Conservation (phyloP, 495 filamentous ascomycete species). For the Amphirosellinia nigrospora region DNA sequence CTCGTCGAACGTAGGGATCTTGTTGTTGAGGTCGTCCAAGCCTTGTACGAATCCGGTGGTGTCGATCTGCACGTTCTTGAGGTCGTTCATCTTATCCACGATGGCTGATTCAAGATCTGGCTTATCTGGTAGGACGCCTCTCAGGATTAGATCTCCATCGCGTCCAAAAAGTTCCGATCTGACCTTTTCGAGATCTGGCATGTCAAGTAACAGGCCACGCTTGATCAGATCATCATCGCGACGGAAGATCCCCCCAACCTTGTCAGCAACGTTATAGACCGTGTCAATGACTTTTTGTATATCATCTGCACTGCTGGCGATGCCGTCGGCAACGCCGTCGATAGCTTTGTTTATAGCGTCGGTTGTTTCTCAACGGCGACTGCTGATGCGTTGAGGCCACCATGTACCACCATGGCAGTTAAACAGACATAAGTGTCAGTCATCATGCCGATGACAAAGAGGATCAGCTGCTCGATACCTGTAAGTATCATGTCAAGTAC, state of each 20-base stretch:
- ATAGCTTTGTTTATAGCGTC: conserved; percentile 77
- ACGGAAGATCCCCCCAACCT: conserved; percentile 55
- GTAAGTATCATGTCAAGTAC: conserved; percentile 80
- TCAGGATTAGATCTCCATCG: background rate
- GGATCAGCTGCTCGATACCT: conserved; percentile 81
- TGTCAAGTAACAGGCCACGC: conserved; percentile 49
- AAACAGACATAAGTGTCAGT: conserved; percentile 88
- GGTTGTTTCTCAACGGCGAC: conserved; percentile 69
- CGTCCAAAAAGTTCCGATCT: conserved; percentile 8
- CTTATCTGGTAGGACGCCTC: conserved; percentile 38
- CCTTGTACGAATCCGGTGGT: conserved; percentile 66
- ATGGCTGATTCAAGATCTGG: conserved; percentile 67
- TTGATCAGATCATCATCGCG: conserved; percentile 37
- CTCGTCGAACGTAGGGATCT: conserved; percentile 81
- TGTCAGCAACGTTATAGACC: conserved; percentile 63
- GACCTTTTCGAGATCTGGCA: conserved; percentile 7
- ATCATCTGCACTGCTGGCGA: conserved; percentile 58
- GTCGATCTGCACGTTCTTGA: conserved; percentile 73
- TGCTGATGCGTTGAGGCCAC: conserved; percentile 73
- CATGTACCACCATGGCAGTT: conserved; percentile 77
- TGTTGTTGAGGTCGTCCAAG: conserved; percentile 70
- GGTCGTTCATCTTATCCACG: conserved; percentile 46
- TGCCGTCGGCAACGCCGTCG: conserved; percentile 64
- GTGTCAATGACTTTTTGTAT: conserved; percentile 69
- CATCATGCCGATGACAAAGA: conserved; percentile 90